Percentiles rank a stretch among this genome's conserved stretches.
phyloP scores from a whole-genome alignment of 495 filamentous ascomycete genomes.

The Elaphomyces granulatus region DNA sequence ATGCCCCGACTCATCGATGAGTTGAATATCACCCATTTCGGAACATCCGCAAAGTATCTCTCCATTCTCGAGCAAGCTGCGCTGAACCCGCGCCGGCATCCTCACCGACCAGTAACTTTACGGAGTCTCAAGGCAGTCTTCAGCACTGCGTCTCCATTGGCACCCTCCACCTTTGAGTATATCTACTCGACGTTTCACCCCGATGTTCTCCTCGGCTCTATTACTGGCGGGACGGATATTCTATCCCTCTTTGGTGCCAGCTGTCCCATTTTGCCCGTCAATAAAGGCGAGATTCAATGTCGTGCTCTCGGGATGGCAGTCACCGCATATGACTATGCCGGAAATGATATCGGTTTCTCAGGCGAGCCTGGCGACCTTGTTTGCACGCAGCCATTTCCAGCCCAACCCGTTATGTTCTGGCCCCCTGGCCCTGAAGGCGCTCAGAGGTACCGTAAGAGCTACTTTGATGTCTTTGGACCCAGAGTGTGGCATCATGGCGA shows the following conservation, averaged over 20 bases:
- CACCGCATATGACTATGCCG: conserved; percentile 52
- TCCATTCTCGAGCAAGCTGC: conserved; percentile 74
- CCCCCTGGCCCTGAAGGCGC: conserved; percentile 46
- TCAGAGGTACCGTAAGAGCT: conserved; percentile 61
- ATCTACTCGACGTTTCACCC: conserved; percentile 68
- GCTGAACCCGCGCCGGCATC: conserved; percentile 44
- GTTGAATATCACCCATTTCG: conserved; percentile 72
- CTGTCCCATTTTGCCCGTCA: conserved; percentile 73
- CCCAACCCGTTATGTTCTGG: conserved; percentile 83
- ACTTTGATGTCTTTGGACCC: conserved; percentile 67
- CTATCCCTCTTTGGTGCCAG: conserved; percentile 84
- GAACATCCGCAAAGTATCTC: conserved; percentile 85
- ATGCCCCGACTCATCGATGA: conserved; percentile 58
- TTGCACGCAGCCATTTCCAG: conserved; percentile 75
- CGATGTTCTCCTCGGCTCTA: conserved; percentile 63
- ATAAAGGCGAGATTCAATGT: conserved; percentile 80
- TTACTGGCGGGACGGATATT: conserved; percentile 87
- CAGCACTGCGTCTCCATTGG: conserved; percentile 81
- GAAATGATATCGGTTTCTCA: conserved; percentile 31
- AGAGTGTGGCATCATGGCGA: conserved; percentile 90
- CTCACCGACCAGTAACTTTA: conserved; percentile 35
- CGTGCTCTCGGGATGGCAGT: conserved; percentile 87
- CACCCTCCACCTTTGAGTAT: conserved; percentile 85
- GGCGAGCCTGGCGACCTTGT: conserved; percentile 82
- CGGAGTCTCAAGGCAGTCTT: conserved; percentile 61